Evolutionary conservation across 1,284 basidiomycete species (phyloP).

Genomic region (Cystobasidiaceae sp.): DNA sequence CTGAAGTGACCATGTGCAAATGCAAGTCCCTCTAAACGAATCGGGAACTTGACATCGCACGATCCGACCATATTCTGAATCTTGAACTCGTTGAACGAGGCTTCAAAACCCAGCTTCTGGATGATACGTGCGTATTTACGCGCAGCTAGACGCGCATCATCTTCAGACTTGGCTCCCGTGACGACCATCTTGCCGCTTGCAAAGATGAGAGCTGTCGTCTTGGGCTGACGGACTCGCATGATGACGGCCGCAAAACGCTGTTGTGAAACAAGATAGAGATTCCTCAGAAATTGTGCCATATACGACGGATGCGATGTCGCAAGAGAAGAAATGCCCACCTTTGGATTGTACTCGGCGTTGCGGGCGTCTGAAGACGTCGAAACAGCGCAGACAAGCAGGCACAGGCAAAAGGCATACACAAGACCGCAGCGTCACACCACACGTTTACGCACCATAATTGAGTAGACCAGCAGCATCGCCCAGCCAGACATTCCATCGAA

Average conservation of each 20-base stretch:
- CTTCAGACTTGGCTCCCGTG: slow-evolving; percentile 97
- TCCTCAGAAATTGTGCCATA: neutral
- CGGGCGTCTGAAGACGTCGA: slow-evolving; percentile 56
- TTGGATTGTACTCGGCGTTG: slow-evolving; percentile 99
- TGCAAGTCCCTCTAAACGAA: slow-evolving; percentile 93
- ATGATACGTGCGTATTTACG: slow-evolving; percentile 99
- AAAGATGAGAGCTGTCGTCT: slow-evolving; percentile 98
- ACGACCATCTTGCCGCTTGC: slow-evolving; percentile 99
- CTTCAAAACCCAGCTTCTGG: slow-evolving; percentile 98
- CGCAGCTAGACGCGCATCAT: slow-evolving; percentile 92
- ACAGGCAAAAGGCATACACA: neutral
- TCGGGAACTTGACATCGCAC: slow-evolving; percentile 99
- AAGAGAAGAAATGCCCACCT: slow-evolving; percentile 56
- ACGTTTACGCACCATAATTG: too few relatives aligned
- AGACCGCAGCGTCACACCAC: too few relatives aligned
- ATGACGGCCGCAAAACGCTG: slow-evolving; percentile 99
- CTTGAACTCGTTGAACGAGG: slow-evolving; percentile 99
- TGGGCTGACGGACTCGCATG: slow-evolving; percentile 99
- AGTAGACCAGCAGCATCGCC: too few relatives aligned
- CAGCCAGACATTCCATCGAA: too few relatives aligned
- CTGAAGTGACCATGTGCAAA: slow-evolving; percentile 79
- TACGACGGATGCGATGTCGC: neutral
- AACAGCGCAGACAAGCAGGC: neutral
- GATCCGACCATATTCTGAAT: slow-evolving; percentile 99
- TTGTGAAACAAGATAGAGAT: slow-evolving; percentile 29